Conservation (phyloP, 495 filamentous ascomycete species). For the Paragyromitra xinjiangensis region DNA sequence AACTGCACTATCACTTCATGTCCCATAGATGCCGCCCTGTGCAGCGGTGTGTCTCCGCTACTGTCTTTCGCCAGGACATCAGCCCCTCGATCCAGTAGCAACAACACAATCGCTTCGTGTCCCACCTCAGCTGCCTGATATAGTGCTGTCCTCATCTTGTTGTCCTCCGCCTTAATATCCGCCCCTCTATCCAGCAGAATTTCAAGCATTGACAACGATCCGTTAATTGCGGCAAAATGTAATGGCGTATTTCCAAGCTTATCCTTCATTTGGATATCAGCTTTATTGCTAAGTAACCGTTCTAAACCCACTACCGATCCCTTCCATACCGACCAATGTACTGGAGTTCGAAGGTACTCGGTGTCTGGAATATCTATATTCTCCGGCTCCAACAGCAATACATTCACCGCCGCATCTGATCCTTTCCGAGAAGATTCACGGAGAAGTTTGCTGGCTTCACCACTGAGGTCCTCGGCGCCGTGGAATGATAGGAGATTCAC, state of each 20-base stretch:
- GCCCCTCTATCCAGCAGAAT: constrained; percentile 5
- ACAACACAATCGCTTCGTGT: neutral
- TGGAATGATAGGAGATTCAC: constrained; percentile 33
- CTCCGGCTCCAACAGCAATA: neutral
- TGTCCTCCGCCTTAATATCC: neutral
- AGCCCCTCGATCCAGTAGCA: neutral
- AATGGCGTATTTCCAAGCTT: neutral
- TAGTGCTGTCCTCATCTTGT: constrained; percentile 1
- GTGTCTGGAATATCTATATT: neutral
- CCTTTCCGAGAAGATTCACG: constrained; percentile 1
- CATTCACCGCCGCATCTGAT: constrained; percentile 21
- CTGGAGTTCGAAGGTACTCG: constrained; percentile 2
- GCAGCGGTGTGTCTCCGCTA: neutral
- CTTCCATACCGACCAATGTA: constrained; percentile 29
- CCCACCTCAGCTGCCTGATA: constrained; percentile 22
- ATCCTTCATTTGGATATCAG: neutral
- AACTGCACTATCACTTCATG: neutral
- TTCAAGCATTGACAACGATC: neutral
- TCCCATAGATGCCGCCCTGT: neutral
- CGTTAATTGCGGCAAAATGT: neutral
- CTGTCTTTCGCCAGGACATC: neutral
- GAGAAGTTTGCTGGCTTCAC: neutral
- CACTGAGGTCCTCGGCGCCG: constrained; percentile 14
- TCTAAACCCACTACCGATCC: constrained; percentile 1
- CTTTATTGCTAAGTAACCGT: neutral